phyloP scores from a whole-genome alignment of 73 alveolate species.

The Halteria grandinella region DNA sequence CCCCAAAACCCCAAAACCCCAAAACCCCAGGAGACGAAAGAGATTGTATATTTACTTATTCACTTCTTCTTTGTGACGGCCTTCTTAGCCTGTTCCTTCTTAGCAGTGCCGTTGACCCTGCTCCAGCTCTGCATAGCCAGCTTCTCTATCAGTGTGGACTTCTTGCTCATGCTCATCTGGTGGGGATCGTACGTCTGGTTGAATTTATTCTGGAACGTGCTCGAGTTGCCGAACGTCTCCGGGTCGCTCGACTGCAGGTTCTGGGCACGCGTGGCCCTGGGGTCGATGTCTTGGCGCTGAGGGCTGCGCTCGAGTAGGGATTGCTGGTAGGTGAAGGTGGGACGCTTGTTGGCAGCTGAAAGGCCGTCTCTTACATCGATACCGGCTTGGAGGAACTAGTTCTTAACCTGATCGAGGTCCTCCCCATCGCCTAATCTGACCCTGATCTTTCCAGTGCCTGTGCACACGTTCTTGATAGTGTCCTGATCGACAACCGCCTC shows the following conservation, averaged over 20 bases:
- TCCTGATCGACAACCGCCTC: slow-evolving; percentile 45
- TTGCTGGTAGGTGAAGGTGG: slow-evolving; percentile 13
- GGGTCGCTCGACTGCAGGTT: not conserved
- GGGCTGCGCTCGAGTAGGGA: slow-evolving; percentile 24
- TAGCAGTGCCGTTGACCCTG: too few species aligned
- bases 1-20: too few species aligned
- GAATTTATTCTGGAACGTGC: too few species aligned
- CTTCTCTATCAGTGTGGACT: too few species aligned
- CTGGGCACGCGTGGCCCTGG: not conserved
- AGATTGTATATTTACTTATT: too few species aligned
- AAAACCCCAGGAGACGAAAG: too few species aligned
- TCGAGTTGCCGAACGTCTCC: not conserved
- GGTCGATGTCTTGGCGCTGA: not conserved
- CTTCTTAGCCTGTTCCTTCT: slow-evolving; percentile 12
- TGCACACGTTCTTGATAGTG: slow-evolving; percentile 56
- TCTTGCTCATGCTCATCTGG: too few species aligned
- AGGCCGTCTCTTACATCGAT: slow-evolving; percentile 6
- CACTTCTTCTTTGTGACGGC: too few species aligned
- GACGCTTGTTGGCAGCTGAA: slow-evolving; percentile 20
- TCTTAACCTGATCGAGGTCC: slow-evolving; percentile 44
- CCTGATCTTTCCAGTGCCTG: slow-evolving; percentile 62
- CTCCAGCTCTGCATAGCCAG: too few species aligned
- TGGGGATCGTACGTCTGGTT: not conserved
- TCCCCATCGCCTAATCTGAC: slow-evolving; percentile 54
- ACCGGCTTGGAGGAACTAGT: slow-evolving; percentile 3